phyloP scores from a whole-genome alignment of 768 basidiomycete genomes.

The Galerina sulciceps region DNA sequence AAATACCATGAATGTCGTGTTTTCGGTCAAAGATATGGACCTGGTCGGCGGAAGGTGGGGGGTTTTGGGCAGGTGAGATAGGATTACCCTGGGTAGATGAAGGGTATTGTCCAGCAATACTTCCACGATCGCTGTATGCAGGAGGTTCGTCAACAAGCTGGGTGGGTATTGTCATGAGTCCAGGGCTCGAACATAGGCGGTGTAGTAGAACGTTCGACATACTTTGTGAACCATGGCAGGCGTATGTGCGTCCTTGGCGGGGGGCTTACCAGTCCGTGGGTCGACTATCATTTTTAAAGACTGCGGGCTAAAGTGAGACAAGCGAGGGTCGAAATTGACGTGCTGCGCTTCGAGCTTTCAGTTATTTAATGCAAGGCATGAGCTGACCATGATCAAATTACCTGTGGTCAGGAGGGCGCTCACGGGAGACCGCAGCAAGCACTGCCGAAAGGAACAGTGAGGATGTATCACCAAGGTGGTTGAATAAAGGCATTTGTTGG shows the following conservation, averaged over 20 bases:
- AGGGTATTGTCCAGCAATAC: neutral
- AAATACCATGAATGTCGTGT: slow-evolving; percentile 35
- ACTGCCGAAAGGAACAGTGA: neutral
- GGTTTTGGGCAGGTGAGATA: neutral
- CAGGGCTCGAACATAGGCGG: neutral
- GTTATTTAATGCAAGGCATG: neutral
- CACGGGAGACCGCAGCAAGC: neutral
- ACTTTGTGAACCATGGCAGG: neutral
- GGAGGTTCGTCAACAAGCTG: slow-evolving; percentile 24
- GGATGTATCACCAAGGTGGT: too few relatives aligned
- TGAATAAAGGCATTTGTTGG: neutral
- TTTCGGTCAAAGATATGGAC: slow-evolving; percentile 34
- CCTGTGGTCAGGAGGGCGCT: neutral
- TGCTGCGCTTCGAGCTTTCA: neutral
- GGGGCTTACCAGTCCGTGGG: neutral
- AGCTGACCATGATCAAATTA: neutral
- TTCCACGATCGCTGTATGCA: slow-evolving; percentile 21
- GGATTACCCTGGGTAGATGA: neutral
- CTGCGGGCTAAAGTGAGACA: neutral
- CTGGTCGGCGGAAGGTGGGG: slow-evolving; percentile 32
- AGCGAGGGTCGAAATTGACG: neutral
- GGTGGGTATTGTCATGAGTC: neutral
- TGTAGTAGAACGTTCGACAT: neutral
- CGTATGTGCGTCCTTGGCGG: neutral
- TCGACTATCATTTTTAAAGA: slow-evolving; percentile 5